Percentiles rank a stretch among this genome's conserved stretches.
These are phyloP conservation scores for Mollisiaceae sp. DNA, from an alignment of 2,329 filamentous ascomycete species.

Conservation along the genomic window DNA sequence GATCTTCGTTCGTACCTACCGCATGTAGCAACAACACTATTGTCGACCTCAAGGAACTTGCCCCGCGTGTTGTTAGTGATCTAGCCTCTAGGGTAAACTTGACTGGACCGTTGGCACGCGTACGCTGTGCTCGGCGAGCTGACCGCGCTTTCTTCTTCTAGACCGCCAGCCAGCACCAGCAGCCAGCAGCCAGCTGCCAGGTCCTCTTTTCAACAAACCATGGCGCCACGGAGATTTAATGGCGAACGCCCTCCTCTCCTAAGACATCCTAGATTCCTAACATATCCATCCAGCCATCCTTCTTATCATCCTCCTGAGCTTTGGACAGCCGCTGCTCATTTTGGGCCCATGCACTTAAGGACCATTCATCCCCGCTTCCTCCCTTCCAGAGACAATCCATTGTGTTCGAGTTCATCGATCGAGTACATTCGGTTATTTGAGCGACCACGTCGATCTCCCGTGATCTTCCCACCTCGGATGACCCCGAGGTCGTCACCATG, in stretches of 20 bases:
- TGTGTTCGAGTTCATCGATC: not conserved
- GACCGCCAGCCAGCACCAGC: not conserved
- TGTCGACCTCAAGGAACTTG: not conserved
- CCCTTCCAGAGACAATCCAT: not conserved
- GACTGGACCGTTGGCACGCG: not conserved
- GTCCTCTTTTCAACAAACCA: not conserved
- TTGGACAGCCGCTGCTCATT: not conserved
- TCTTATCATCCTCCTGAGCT: not conserved
- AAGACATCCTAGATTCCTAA: not conserved
- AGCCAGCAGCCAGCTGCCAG: too few relatives aligned
- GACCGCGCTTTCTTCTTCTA: conserved; percentile 7
- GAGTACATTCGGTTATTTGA: not conserved
- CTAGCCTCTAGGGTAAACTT: not conserved
- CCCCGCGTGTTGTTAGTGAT: not conserved
- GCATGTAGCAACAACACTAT: not conserved
- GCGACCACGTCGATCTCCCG: conserved; percentile 4
- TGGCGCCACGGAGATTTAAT: not conserved
- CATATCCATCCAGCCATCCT: too few relatives aligned
- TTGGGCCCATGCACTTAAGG: conserved; percentile 3
- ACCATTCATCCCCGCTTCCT: not conserved
- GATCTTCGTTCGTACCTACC: not conserved
- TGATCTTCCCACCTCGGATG: not conserved
- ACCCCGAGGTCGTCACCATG: not conserved
- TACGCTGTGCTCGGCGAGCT: not conserved
- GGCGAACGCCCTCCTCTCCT: not conserved